Evolutionary conservation across 164 flowering plant genomes (phyloP), one percentile per base, ranked within the genome.

Genomic region (Akebia trifoliata): DNA sequence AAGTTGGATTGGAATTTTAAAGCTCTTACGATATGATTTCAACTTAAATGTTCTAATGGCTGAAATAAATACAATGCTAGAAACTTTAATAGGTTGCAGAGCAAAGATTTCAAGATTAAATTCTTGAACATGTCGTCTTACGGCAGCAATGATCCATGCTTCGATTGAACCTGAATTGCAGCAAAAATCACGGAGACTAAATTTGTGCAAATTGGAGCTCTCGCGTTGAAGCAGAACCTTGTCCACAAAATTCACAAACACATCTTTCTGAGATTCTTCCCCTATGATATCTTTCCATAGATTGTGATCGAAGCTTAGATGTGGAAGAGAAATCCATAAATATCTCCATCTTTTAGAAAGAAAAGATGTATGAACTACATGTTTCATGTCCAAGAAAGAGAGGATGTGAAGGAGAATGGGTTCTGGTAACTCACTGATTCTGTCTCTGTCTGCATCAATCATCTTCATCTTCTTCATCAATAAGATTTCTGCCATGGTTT

Each of bases 341-440:
- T 44, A 4, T 22, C 50, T 58, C 61, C 61, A 46, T 29, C 42
- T 11, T 29, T 58, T 58, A 6, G 54, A 31, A 6, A 30, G 17
- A 43, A 47, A 2, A 21, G 31, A n/a, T 0, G 62, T 34, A 20
- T 17, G 20, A 7, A 32, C 4, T 3, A 32, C 42, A 0, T 30
- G n/a, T 18, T 58, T 58, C 17, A 24, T 46, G 8, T 20, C 24
- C 2, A 58, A 46, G 17, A 17, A 36, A 20, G 62, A 58, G 42
- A 43, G 42, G 6, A 53, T 53, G 21, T 51, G 25, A 32, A n/a
- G 39, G 3, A 51, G 6, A 15, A 51, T 31, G 21, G 39, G 12
- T 1, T 51, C 20, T 8, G 38, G 55, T 32, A 51, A 51, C 17
- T 18, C 4, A 32, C 39, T 51, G 11, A 51, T 1, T 10, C 14